Percentiles rank a stretch among this genome's conserved stretches.
phyloP scores from a whole-genome alignment of 2,329 filamentous ascomycete species.

The Neofusicoccum cordaticola region DNA sequence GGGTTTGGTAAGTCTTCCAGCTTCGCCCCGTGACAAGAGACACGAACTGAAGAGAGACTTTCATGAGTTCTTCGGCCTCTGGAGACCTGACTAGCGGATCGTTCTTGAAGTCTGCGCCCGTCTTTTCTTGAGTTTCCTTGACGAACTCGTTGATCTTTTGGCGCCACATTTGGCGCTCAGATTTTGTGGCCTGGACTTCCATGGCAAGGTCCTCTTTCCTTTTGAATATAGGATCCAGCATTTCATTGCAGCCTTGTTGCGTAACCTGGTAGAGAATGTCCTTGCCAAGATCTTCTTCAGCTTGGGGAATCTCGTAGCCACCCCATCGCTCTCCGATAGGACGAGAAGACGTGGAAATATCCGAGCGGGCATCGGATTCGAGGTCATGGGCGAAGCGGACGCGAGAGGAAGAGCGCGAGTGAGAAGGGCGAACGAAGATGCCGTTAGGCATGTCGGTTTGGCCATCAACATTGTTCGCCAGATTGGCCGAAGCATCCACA shows the following conservation, averaged over 20 bases:
- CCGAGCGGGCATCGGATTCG: slow-evolving; percentile 69
- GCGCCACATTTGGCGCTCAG: slow-evolving; percentile 27
- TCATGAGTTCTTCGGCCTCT: slow-evolving; percentile 11
- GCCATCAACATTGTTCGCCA: neutral
- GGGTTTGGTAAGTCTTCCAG: slow-evolving; percentile 4
- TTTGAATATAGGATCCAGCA: slow-evolving; percentile 83
- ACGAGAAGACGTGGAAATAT: slow-evolving; percentile 69
- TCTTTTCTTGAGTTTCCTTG: slow-evolving; percentile 18
- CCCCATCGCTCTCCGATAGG: slow-evolving; percentile 69
- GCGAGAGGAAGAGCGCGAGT: slow-evolving; percentile 73
- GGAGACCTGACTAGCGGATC: slow-evolving; percentile 5
- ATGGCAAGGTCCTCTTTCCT: slow-evolving; percentile 74
- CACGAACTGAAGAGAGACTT: slow-evolving; percentile 14
- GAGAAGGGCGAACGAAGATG: neutral
- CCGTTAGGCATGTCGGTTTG: slow-evolving; percentile 45
- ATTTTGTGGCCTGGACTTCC: slow-evolving; percentile 50
- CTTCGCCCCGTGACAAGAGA: slow-evolving; percentile 10
- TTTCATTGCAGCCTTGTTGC: slow-evolving; percentile 88
- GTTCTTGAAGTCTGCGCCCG: slow-evolving; percentile 24
- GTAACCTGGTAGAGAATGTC: slow-evolving; percentile 90
- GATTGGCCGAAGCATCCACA: neutral
- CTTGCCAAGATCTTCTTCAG: slow-evolving; percentile 78
- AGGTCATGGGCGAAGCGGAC: slow-evolving; percentile 72
- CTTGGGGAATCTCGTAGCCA: slow-evolving; percentile 73
- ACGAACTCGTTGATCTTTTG: slow-evolving; percentile 5